A percentile compares a stretch with the other conserved stretches of the same genome.
Evolutionary conservation across 176 grass and related monocot species (phyloP).

Genomic region (Aegilops tauschii): DNA sequence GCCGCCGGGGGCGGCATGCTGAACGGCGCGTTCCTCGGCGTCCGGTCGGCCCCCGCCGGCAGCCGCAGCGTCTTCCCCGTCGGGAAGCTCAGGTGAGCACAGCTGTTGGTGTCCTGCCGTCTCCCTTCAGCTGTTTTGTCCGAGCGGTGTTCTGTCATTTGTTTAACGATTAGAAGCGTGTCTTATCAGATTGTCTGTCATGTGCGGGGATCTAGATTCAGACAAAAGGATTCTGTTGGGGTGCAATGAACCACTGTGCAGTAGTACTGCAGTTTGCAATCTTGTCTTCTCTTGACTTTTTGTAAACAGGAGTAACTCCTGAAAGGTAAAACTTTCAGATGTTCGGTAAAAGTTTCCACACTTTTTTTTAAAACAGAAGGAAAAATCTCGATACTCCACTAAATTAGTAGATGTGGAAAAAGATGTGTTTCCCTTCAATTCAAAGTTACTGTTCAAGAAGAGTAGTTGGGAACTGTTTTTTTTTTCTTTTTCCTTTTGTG

Average conservation of each 20-base stretch:
- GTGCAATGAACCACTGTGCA: too few species aligned
- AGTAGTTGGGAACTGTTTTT: background rate
- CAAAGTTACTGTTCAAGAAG: background rate
- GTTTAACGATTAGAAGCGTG: background rate
- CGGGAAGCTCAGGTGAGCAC: constrained; percentile 72
- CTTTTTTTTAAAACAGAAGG: background rate
- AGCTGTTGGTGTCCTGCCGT: background rate
- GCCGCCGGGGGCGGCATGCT: constrained; percentile 42
- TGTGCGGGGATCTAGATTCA: background rate
- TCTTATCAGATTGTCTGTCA: background rate
- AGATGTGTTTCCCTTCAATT: background rate
- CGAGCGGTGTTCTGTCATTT: background rate
- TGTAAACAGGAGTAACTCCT: background rate
- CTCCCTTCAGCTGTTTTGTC: background rate
- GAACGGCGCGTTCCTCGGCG: constrained; percentile 67
- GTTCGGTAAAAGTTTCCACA: background rate
- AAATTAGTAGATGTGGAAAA: too few species aligned
- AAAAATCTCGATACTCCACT: background rate
- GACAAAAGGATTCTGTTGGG: background rate
- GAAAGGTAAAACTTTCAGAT: background rate
- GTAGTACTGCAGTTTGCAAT: background rate
- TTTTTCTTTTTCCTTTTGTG: background rate
- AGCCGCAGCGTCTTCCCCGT: constrained; percentile 72
- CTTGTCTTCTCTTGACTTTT: background rate
- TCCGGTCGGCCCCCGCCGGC: constrained; percentile 37